Conservation (phyloP, 371 early-diverging fungal genomes). For the Lichtheimia ramosa region DNA sequence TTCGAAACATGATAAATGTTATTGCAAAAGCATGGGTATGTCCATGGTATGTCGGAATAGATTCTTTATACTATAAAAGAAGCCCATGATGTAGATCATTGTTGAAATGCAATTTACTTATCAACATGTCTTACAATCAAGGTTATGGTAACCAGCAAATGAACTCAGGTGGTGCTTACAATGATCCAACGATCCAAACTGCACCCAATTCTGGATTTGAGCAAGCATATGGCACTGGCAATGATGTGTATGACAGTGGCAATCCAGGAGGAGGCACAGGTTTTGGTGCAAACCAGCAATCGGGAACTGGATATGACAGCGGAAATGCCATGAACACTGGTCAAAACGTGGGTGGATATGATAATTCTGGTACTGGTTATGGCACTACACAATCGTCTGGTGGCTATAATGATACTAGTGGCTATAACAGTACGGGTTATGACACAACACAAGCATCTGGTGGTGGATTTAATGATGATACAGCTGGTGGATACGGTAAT, state of each 20-base stretch:
- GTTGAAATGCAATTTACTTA: not conserved
- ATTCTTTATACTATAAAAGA: no score
- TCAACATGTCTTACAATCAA: constrained; percentile 8
- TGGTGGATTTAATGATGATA: not conserved
- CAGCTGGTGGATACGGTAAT: no score
- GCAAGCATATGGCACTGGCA: not conserved
- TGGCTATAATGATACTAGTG: not conserved
- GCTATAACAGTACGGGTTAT: not conserved
- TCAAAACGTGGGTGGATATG: not conserved
- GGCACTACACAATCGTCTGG: not conserved
- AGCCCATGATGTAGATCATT: no score
- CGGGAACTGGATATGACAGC: not conserved
- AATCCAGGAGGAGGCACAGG: no score
- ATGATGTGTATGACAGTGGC: not conserved
- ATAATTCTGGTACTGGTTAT: not conserved
- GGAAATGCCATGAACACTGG: not conserved
- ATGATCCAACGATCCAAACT: not conserved
- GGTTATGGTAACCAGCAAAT: not conserved
- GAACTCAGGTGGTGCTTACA: not conserved
- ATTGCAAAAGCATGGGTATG: no score
- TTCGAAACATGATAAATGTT: no score
- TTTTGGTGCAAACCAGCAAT: not conserved
- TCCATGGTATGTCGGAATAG: no score
- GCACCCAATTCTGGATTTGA: not conserved
- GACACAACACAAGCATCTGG: not conserved